Conservation (phyloP, 1,284 basidiomycete species). For the Cutaneotrichosporon dermatis region DNA sequence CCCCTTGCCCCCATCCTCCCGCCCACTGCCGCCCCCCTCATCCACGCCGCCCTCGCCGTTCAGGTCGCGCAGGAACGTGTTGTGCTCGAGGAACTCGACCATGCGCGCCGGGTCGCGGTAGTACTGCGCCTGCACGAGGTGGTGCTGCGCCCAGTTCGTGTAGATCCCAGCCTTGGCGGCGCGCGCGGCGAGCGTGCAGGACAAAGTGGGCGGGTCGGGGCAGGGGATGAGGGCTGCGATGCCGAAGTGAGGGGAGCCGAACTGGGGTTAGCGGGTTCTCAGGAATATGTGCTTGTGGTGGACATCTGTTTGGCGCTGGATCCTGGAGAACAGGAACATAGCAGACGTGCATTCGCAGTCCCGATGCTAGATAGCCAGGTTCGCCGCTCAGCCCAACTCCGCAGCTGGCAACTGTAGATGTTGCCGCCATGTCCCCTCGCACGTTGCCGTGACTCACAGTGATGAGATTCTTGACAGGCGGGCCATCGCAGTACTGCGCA, state of each 20-base stretch:
- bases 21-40: background rate
- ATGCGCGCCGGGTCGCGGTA: constrained; percentile 79
- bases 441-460: constrained; percentile 63
- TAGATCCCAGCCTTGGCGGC: constrained; percentile 73
- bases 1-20: constrained; percentile 28
- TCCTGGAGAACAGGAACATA: too few species aligned
- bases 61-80: constrained; percentile 52
- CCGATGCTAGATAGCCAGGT: too few species aligned
- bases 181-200: constrained; percentile 72
- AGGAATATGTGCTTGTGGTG: too few species aligned
- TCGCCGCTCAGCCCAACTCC: too few species aligned
- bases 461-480: constrained; percentile 75
- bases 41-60: constrained; percentile 26
- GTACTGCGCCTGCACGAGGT: constrained; percentile 88
- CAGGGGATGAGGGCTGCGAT: constrained; percentile 48
- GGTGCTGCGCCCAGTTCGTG: constrained; percentile 70
- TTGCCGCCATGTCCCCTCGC: too few species aligned
- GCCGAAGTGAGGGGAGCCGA: constrained; percentile 52
- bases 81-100: constrained; percentile 63
- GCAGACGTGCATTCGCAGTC: too few species aligned
- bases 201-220: constrained; percentile 43
- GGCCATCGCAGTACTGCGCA: constrained; percentile 77
- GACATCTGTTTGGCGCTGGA: too few species aligned
- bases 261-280: constrained; percentile 28
- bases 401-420: too few species aligned